phyloP scores from a whole-genome alignment of 148 eudicot species.

The Rhododendron griersonianum region DNA sequence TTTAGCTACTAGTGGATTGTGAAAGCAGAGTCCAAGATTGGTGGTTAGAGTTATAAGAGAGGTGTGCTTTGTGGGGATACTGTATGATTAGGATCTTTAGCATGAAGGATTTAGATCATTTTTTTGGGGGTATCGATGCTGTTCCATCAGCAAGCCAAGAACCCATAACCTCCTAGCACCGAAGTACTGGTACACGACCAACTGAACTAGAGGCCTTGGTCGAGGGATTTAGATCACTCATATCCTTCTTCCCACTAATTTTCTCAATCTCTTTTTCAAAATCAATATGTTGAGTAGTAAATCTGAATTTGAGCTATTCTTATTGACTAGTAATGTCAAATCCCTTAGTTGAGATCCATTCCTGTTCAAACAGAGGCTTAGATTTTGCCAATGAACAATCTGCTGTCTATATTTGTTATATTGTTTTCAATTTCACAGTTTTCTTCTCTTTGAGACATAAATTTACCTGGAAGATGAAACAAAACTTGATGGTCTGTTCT shows the following conservation, averaged over 20 bases:
- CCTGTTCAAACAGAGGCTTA: background rate
- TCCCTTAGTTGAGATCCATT: background rate
- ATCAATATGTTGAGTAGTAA: background rate
- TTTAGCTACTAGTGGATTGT: background rate
- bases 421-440: background rate
- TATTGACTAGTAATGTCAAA: background rate
- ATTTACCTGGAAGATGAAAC: background rate
- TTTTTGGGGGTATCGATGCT: too few species aligned
- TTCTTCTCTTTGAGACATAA: background rate
- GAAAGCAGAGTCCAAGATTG: background rate
- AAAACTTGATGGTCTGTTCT: background rate
- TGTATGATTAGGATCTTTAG: background rate
- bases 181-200: too few species aligned
- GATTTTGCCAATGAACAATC: background rate
- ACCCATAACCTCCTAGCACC: too few species aligned
- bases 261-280: background rate
- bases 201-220: too few species aligned
- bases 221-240: background rate
- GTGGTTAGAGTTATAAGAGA: background rate
- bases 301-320: background rate
- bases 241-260: background rate
- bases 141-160: too few species aligned
- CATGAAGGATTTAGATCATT: background rate
- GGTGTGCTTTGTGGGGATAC: background rate
- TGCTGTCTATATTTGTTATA: background rate